phyloP scores from a whole-genome alignment of 345 rosid species.

The Crucihimalaya himalaica region DNA sequence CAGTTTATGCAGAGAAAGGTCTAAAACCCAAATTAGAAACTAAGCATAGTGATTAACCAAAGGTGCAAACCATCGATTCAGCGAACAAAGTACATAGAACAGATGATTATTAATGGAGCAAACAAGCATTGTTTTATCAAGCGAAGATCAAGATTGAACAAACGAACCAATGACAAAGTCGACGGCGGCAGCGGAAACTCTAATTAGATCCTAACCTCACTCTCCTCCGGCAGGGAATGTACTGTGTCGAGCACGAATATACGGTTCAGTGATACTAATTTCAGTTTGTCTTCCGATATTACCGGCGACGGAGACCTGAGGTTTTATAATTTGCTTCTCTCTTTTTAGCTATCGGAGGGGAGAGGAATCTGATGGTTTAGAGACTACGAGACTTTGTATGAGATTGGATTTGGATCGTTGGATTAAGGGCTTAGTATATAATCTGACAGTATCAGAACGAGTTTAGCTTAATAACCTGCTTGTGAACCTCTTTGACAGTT shows the following conservation, averaged over 20 bases:
- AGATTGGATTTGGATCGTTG: not conserved
- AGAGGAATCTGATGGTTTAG: not conserved
- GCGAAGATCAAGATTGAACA: not conserved
- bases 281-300: not conserved
- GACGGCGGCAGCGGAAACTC: not conserved
- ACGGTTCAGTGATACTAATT: not conserved
- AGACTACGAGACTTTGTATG: not conserved
- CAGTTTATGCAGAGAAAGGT: not conserved
- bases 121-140: not conserved
- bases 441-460: not conserved
- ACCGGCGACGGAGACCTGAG: not conserved
- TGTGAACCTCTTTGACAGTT: not conserved
- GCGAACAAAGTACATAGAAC: not conserved
- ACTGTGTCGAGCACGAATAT: not conserved
- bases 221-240: not conserved
- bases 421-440: not conserved
- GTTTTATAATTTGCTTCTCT: not conserved
- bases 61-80: not conserved
- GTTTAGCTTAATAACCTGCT: not conserved
- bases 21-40: not conserved
- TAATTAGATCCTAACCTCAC: not conserved
- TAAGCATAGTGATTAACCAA: not conserved
- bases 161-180: constrained; percentile 8
- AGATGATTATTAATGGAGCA: not conserved
- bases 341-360: not conserved